A percentile compares a stretch with the other conserved stretches of the same genome.
Evolutionary conservation across 2,329 filamentous ascomycete species (phyloP).

Genomic region (Trichoderma afroharzianum): DNA sequence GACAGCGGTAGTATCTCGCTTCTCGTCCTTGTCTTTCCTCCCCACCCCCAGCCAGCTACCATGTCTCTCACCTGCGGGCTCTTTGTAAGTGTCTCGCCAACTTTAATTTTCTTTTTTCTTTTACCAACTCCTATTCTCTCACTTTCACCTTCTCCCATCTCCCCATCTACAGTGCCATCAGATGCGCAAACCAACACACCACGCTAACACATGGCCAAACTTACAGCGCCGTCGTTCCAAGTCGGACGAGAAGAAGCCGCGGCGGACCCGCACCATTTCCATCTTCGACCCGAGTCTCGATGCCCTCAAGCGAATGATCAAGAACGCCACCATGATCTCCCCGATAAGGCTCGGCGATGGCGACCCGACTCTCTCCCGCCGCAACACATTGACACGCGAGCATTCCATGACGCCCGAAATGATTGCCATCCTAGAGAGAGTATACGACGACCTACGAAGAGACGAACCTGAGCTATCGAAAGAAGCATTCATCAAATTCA

Average conservation of each 20-base stretch:
- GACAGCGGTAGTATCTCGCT: not conserved
- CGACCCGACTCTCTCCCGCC: constrained; percentile 18
- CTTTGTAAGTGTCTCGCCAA: constrained; percentile 22
- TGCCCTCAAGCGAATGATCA: constrained; percentile 34
- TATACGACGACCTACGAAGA: constrained; percentile 46
- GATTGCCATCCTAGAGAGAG: constrained; percentile 43
- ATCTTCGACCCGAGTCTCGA: constrained; percentile 33
- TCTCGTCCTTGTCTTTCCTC: not conserved
- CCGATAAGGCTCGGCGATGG: constrained; percentile 15
- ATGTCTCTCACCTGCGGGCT: constrained; percentile 26
- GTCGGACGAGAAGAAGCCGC: constrained; percentile 25
- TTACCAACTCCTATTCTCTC: not conserved
- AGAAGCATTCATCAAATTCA: constrained; percentile 45
- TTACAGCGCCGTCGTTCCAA: constrained; percentile 22
- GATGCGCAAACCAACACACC: not conserved
- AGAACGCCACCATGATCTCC: constrained; percentile 31
- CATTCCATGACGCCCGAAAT: constrained; percentile 44
- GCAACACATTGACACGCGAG: constrained; percentile 18
- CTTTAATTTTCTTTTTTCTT: not conserved
- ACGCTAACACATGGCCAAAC: constrained; percentile 7
- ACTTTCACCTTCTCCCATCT: not conserved
- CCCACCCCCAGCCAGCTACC: not conserved
- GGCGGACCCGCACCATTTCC: constrained; percentile 37
- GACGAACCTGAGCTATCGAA: constrained; percentile 29
- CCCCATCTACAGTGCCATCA: not conserved